Evolutionary conservation across 1,139 yeast genomes (phyloP), one percentile per base, ranked within the genome.

Genomic region (Yamadazyma spencermartinsiae): DNA sequence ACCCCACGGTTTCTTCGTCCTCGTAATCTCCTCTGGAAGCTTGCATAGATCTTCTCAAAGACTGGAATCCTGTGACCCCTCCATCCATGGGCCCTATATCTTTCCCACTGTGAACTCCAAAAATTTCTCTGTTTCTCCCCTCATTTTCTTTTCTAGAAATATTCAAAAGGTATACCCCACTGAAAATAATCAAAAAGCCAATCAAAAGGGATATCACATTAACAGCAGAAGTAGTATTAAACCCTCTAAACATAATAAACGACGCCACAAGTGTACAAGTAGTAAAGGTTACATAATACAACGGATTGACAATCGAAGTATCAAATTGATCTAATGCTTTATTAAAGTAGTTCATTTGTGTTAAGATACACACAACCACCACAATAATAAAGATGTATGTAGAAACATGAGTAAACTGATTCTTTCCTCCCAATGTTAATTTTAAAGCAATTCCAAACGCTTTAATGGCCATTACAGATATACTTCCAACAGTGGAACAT

Each of bases 301-400:
- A 70, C 23, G 96, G 96, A 60, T 89, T 88, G 40, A 88, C 96
- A 48, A 89, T 86, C 1, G 95, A 86, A 3, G 96, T 88, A 58
- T 88, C 96, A 55, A 87, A 88, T 60, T 86, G 96, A 53, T 90
- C 96, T 55, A 88, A 73, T 0, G 96, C 96, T 66, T 87, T 88
- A 72, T 88, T 88, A 72, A 88, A 87, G 60, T 86, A 88, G 65
- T 87, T 88, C 96, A 88, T 87, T 62, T 88, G 97, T 2, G 95
- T 86, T 51, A 86, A 56, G 48, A 89, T 88, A 64, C 96, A 88
- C 31, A 84, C 74, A 9, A 74, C 86, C 39, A 88, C 96, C 27
- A 87, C 90, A 31, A 76, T 52, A 34, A 88, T 78, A 68, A 88
- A 88, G 43, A 89, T 72, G 56, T 88, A 88, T 0, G 97, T 88